Base-by-base conservation (phyloP, 495 filamentous ascomycete genomes). In the Daldinia bambusicola region DNA sequence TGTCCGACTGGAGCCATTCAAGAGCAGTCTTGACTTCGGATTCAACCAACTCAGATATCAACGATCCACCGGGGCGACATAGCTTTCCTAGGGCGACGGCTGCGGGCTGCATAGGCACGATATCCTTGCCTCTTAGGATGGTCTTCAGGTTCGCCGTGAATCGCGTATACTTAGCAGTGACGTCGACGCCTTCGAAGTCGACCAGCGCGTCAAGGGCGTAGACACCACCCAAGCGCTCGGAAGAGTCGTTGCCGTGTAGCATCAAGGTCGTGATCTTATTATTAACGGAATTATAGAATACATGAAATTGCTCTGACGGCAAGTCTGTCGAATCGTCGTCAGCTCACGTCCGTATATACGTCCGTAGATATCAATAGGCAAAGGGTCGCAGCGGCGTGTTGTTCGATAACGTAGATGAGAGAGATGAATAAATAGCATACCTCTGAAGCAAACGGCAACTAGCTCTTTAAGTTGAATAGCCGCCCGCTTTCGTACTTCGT, bases 41-140 rank as follows among this genome's bases (percentile, higher is more conserved):
- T 72, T 99, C 95, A 43, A 99, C 96, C 45, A 99, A 83, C 80
- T 98, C 96, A 1, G 95, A 95, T 40, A 96, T 97, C 58, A 99
- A 84, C 40, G 95, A 94, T 50, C 95, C 95, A 50, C 95, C 96
- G 2, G 95, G 96, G 67, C 90, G 89, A 66, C 95, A 96, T 53
- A 99, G 86, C 71, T 91, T 91, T 36, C 95, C 96, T 22, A 99
- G 83, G 10, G 93, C 94, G 70, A 90, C 87, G 50, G 95, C 93
- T 13, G 95, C 96, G 40, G 90, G 87, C 31, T 95, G 85, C 88
- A 99, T 92, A 13, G 95, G 92, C 34, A 86, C 86, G 63, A 89
- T 92, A 67, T 98, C 95, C 74, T 92, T 95, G 55, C 95, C 94
- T 73, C 93, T 88, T 71, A 98, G 83, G 31, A 96, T 92, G 50